phyloP scores from a whole-genome alignment of 352 stramenopile species.

The Phytophthora pisi region DNA sequence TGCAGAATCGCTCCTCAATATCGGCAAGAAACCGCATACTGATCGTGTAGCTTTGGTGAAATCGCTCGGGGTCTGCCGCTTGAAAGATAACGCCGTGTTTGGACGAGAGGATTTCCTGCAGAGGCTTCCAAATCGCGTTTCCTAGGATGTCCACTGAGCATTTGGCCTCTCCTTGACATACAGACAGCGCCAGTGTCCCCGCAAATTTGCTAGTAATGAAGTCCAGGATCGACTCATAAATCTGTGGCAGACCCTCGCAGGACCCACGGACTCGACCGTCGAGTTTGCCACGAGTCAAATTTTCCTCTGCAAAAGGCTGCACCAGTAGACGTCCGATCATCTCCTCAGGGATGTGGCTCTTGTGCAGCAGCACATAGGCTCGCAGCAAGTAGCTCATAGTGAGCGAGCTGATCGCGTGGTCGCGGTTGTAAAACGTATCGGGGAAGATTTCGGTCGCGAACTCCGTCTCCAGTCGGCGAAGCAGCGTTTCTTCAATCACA shows the following conservation, averaged over 20 bases:
- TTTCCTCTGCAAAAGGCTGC: constrained; percentile 79
- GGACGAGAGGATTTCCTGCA: constrained; percentile 64
- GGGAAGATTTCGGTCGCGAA: constrained; percentile 88
- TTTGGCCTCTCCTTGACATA: constrained; percentile 74
- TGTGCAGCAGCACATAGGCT: constrained; percentile 78
- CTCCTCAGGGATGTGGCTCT: constrained; percentile 78
- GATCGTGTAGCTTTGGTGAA: constrained; percentile 83
- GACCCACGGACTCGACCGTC: constrained; percentile 76
- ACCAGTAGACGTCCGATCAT: constrained; percentile 83
- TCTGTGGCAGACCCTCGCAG: constrained; percentile 71
- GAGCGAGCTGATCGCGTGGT: constrained; percentile 68
- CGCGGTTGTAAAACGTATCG: constrained; percentile 87
- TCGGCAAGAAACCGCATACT: constrained; percentile 73
- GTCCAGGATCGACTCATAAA: constrained; percentile 76
- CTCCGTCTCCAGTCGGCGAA: constrained; percentile 81
- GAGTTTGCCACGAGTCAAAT: constrained; percentile 75
- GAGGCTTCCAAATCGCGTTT: constrained; percentile 83
- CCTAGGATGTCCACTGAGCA: constrained; percentile 80
- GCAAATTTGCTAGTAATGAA: constrained; percentile 79
- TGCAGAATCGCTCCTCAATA: constrained; percentile 64
- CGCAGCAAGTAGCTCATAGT: constrained; percentile 76
- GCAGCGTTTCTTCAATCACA: constrained; percentile 72
- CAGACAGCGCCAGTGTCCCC: constrained; percentile 55
- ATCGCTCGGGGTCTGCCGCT: constrained; percentile 73
- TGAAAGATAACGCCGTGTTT: constrained; percentile 88